A percentile compares a stretch with the other conserved stretches of the same genome.
These are phyloP conservation scores for Hygrocybe coccinea DNA, from an alignment of 768 basidiomycete species.

Conservation along the genomic window DNA sequence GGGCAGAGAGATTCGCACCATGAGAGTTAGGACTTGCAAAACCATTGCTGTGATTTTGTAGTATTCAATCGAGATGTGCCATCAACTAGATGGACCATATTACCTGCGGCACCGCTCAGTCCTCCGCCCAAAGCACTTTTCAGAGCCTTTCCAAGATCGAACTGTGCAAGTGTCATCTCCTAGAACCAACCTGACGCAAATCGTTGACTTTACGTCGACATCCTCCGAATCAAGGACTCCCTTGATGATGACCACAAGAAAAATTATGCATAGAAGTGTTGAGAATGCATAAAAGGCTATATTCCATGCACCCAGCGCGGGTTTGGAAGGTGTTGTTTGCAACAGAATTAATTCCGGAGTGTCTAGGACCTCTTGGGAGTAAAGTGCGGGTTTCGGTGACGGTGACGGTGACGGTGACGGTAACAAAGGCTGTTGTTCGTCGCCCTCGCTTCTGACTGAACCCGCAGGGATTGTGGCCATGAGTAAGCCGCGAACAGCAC, in stretches of 20 bases:
- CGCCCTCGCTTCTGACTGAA: too few relatives aligned
- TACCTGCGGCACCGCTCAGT: constrained; percentile 80
- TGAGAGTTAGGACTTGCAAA: constrained; percentile 83
- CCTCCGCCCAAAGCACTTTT: constrained; percentile 87
- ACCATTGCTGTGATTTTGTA: constrained; percentile 68
- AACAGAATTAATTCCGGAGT: too few relatives aligned
- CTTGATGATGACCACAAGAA: constrained; percentile 56
- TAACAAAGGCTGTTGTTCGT: too few relatives aligned
- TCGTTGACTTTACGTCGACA: constrained; percentile 42
- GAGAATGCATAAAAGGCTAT: constrained; percentile 31
- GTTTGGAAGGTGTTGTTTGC: too few relatives aligned
- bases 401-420: too few relatives aligned
- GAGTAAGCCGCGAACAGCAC: too few relatives aligned
- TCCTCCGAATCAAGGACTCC: constrained; percentile 67
- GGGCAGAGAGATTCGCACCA: constrained; percentile 40
- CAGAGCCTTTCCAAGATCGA: constrained; percentile 73
- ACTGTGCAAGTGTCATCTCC: constrained; percentile 39
- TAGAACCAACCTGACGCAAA: neutral
- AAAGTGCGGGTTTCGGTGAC: too few relatives aligned
- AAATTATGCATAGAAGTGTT: constrained; percentile 32
- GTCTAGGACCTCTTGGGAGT: too few relatives aligned
- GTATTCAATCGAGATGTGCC: constrained; percentile 1
- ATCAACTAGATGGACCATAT: constrained; percentile 6
- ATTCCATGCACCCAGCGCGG: neutral
- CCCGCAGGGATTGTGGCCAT: too few relatives aligned